Evolutionary conservation across 139 green algal species (phyloP).

Genomic region (Asterochloris sp.): DNA sequence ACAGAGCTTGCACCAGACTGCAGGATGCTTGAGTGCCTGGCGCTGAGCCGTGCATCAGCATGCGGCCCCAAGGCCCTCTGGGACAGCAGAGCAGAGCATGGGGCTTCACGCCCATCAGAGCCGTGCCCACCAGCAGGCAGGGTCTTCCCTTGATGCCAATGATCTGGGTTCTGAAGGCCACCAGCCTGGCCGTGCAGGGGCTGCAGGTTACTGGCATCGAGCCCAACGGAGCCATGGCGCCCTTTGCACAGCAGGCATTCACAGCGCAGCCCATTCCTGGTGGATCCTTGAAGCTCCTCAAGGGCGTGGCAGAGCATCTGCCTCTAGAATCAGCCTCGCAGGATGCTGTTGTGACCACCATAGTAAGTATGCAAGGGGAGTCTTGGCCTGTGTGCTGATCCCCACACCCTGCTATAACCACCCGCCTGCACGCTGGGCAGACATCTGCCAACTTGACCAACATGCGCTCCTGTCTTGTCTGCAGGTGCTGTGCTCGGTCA

Average conservation of each 20-base stretch:
- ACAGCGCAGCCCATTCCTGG: neutral
- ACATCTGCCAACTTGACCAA: neutral
- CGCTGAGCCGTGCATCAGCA: neutral
- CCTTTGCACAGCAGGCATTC: slow-evolving; percentile 33
- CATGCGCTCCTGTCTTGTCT: neutral
- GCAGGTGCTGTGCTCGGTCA: slow-evolving; percentile 65
- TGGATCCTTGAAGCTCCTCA: slow-evolving; percentile 37
- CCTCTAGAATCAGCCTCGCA: slow-evolving; percentile 41
- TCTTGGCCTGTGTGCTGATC: neutral
- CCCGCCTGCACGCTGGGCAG: neutral
- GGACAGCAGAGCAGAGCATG: no score
- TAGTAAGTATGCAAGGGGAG: slow-evolving; percentile 28
- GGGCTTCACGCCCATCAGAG: no score
- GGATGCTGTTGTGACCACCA: slow-evolving; percentile 60
- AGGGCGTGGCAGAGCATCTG: slow-evolving; percentile 43
- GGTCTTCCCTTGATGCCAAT: neutral
- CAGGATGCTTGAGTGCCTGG: neutral
- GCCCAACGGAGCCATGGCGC: slow-evolving; percentile 59
- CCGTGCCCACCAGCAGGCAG: no score
- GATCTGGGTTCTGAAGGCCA: neutral
- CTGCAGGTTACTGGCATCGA: slow-evolving; percentile 52
- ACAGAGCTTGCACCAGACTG: neutral
- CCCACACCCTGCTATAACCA: neutral
- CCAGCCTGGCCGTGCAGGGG: neutral
- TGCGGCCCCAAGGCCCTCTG: neutral